Evolutionary conservation across 352 stramenopile genomes (phyloP).

Genomic region (Elongisporangium undulatum): DNA sequence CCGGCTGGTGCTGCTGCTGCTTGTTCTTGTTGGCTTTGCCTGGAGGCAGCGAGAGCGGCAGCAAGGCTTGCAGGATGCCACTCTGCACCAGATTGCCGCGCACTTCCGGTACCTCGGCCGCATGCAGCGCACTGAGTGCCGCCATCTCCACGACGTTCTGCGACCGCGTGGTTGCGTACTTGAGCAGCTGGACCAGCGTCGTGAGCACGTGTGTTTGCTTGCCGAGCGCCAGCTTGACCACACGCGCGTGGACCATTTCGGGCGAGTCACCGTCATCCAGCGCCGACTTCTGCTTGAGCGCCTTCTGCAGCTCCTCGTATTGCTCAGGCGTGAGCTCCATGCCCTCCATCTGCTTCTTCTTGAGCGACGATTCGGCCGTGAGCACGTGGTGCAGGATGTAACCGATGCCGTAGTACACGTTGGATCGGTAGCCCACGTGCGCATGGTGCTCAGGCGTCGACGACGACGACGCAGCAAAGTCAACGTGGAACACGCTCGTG

Average conservation of each 20-base stretch:
- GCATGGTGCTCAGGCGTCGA: constrained; percentile 19
- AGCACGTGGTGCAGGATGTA: constrained; percentile 93
- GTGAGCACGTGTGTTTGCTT: constrained; percentile 41
- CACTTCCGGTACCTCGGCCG: constrained; percentile 53
- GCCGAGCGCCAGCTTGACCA: constrained; percentile 44
- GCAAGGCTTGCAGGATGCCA: constrained; percentile 69
- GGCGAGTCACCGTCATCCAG: constrained; percentile 89
- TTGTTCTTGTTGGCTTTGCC: constrained; percentile 28
- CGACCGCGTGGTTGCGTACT: constrained; percentile 64
- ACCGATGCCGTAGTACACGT: constrained; percentile 91
- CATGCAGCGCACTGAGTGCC: constrained; percentile 60
- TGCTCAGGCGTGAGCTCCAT: constrained; percentile 97
- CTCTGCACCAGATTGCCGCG: constrained; percentile 77
- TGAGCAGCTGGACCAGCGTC: constrained; percentile 79
- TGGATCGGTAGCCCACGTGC: constrained; percentile 64
- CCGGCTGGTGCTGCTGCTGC: constrained; percentile 31
- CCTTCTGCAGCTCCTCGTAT: constrained; percentile 96
- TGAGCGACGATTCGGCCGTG: constrained; percentile 92
- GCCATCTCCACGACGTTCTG: constrained; percentile 79
- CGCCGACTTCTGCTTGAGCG: constrained; percentile 92
- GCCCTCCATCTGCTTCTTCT: constrained; percentile 94
- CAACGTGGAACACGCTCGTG: constrained; percentile 63
- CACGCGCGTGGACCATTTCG: constrained; percentile 62
- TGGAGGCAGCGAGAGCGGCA: constrained; percentile 48
- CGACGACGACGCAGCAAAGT: constrained; percentile 37